Conservation (phyloP, 129 eudicot genomes). For the Smallanthus sonchifolius region DNA sequence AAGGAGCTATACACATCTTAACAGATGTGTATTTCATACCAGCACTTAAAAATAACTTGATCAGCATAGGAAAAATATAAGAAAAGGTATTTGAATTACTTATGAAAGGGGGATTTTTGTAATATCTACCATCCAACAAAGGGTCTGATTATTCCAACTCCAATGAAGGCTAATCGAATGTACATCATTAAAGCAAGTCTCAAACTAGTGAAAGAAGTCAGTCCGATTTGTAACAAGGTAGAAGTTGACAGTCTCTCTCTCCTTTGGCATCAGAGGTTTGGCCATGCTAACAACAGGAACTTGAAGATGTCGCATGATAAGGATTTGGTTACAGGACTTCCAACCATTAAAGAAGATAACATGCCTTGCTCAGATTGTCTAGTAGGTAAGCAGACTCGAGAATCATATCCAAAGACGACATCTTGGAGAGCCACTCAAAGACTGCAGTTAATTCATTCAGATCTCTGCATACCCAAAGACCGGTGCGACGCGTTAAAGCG, state of each 20-base stretch:
- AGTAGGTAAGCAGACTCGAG: conserved; percentile 7
- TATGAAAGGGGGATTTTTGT: neutral
- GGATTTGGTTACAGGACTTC: neutral
- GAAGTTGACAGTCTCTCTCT: neutral
- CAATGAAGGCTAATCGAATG: conserved; percentile 10
- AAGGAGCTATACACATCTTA: neutral
- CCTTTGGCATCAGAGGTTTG: conserved; percentile 8
- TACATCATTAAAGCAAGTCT: neutral
- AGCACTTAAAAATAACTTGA: neutral
- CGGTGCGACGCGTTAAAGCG: neutral
- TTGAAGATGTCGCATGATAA: neutral
- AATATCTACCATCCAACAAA: conserved; percentile 4
- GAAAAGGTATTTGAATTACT: conserved; percentile 1
- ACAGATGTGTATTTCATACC: conserved; percentile 18
- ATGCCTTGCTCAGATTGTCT: neutral
- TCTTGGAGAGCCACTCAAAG: conserved; percentile 3
- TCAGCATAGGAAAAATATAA: conserved; percentile 3
- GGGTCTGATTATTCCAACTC: neutral
- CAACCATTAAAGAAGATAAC: neutral
- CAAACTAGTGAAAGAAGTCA: neutral
- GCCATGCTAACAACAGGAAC: conserved; percentile 1
- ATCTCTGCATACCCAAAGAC: neutral
- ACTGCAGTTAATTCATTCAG: conserved; percentile 11
- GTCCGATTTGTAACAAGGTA: neutral
- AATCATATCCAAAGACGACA: conserved; percentile 1